Evolutionary conservation across 805 yeast species (phyloP).

Genomic region (Cyberlindnera japonica): DNA sequence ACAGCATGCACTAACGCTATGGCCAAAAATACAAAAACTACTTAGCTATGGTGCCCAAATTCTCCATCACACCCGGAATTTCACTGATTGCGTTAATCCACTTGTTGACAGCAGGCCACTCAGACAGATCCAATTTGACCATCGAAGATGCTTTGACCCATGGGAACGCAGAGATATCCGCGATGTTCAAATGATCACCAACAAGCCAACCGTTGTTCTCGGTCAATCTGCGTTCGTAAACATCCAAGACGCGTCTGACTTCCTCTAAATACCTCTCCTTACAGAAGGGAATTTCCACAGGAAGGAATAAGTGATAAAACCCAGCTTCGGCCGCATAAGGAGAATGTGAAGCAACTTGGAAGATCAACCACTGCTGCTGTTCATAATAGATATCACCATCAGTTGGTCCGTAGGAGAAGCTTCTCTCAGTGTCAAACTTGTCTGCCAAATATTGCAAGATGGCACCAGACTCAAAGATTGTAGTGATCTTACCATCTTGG

Average conservation of each 20-base stretch:
- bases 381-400: slow-evolving; percentile 45
- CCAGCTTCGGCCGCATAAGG: slow-evolving; percentile 61
- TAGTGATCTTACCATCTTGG: slow-evolving; percentile 39
- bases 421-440: slow-evolving; percentile 52
- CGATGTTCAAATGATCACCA: slow-evolving; percentile 55
- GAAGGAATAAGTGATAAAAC: slow-evolving; percentile 43
- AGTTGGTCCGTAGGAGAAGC: slow-evolving; percentile 31
- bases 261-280: slow-evolving; percentile 49
- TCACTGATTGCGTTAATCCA: slow-evolving; percentile 37
- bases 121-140: slow-evolving; percentile 29
- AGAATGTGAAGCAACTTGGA: slow-evolving; percentile 57
- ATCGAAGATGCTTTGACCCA: slow-evolving; percentile 35
- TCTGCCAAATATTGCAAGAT: slow-evolving; percentile 57
- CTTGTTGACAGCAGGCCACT: slow-evolving; percentile 37
- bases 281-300: slow-evolving; percentile 51
- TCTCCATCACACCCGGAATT: slow-evolving; percentile 32
- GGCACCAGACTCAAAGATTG: slow-evolving; percentile 58
- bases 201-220: slow-evolving; percentile 54
- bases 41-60: not conserved
- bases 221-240: slow-evolving; percentile 47
- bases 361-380: slow-evolving; percentile 49
- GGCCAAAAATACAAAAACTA: too few relatives aligned
- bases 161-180: slow-evolving; percentile 49
- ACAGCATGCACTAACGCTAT: too few relatives aligned
- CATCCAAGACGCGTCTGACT: slow-evolving; percentile 49